Evolutionary conservation across 352 stramenopile genomes (phyloP).

Genomic region (Phytophthora pinifolia): DNA sequence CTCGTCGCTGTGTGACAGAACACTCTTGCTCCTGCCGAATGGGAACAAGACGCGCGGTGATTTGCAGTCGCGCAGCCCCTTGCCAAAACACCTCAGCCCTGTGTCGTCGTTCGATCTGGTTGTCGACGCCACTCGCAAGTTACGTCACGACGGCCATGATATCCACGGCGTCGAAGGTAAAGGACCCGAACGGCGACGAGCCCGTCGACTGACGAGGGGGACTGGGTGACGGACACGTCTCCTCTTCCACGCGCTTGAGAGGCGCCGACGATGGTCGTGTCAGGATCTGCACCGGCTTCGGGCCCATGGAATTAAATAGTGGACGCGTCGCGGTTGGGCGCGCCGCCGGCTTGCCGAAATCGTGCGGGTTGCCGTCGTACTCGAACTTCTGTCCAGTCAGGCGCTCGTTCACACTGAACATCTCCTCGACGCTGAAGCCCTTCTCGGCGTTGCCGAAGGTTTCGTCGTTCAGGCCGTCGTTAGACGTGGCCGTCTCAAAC

Average conservation of each 20-base stretch:
- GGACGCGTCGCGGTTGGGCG: conserved; percentile 25
- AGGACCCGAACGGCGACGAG: conserved; percentile 52
- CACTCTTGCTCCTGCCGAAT: conserved; percentile 29
- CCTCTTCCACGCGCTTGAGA: conserved; percentile 54
- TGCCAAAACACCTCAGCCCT: conserved; percentile 13
- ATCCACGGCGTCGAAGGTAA: conserved; percentile 82
- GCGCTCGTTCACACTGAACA: conserved; percentile 95
- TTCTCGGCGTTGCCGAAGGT: conserved; percentile 83
- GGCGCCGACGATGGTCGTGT: conserved; percentile 39
- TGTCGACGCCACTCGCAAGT: conserved; percentile 30
- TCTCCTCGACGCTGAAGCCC: conserved; percentile 92
- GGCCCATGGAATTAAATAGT: conserved; percentile 56
- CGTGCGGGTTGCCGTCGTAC: conserved; percentile 95
- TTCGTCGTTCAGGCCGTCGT: conserved; percentile 87
- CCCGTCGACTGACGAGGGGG: conserved; percentile 38
- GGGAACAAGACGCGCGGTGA: conserved; percentile 23
- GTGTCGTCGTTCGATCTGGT: conserved; percentile 18
- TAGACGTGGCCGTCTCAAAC: conserved; percentile 74
- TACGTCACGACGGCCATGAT: conserved; percentile 90
- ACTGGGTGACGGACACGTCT: conserved; percentile 39
- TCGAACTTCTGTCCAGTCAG: conserved; percentile 91
- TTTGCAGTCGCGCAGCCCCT: conserved; percentile 17
- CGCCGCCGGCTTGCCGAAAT: conserved; percentile 83
- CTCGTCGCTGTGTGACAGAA: conserved; percentile 10
- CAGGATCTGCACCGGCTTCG: conserved; percentile 50